These are phyloP conservation scores for Paragyromitra xinjiangensis DNA, from an alignment of 495 filamentous ascomycete genomes.

Conservation along the genomic window DNA sequence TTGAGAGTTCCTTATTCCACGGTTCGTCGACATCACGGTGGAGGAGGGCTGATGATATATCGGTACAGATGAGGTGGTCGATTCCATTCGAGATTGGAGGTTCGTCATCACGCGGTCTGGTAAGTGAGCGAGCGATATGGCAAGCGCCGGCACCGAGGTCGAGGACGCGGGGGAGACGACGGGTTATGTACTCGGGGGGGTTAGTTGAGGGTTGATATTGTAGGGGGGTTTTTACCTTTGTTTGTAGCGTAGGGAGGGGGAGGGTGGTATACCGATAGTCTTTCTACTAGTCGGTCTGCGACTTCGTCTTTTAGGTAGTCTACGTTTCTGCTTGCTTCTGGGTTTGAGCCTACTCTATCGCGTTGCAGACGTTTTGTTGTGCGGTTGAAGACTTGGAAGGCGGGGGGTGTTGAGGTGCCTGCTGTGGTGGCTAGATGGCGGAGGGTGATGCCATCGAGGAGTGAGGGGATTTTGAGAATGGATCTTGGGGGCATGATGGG, in stretches of 20 bases:
- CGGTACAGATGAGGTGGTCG: conserved; percentile 75
- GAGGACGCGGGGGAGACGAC: conserved; percentile 81
- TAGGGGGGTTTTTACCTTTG: too few species aligned
- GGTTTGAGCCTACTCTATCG: conserved; percentile 79
- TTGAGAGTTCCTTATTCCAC: conserved; percentile 76
- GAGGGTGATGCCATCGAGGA: neutral
- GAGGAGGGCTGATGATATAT: conserved; percentile 79
- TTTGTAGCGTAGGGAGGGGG: neutral
- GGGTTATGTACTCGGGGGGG: conserved; percentile 80
- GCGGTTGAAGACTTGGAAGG: conserved; percentile 89
- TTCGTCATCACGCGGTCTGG: conserved; percentile 63
- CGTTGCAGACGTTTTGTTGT: conserved; percentile 87
- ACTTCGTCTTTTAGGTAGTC: conserved; percentile 96
- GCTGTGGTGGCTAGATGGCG: conserved; percentile 49
- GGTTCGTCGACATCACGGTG: conserved; percentile 79
- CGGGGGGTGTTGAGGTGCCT: conserved; percentile 61
- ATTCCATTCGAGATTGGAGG: conserved; percentile 74
- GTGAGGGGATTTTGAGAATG: neutral
- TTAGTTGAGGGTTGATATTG: neutral
- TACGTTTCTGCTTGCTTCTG: conserved; percentile 74
- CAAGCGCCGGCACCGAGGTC: conserved; percentile 96
- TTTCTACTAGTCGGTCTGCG: conserved; percentile 82
- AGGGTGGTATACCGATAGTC: conserved; percentile 72
- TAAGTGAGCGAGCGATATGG: conserved; percentile 83
- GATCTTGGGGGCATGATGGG: conserved; percentile 33